Evolutionary conservation across 2,329 filamentous ascomycete genomes (phyloP), one percentile per base, ranked within the genome.

Genomic region (Orbilia ellipsospora): DNA sequence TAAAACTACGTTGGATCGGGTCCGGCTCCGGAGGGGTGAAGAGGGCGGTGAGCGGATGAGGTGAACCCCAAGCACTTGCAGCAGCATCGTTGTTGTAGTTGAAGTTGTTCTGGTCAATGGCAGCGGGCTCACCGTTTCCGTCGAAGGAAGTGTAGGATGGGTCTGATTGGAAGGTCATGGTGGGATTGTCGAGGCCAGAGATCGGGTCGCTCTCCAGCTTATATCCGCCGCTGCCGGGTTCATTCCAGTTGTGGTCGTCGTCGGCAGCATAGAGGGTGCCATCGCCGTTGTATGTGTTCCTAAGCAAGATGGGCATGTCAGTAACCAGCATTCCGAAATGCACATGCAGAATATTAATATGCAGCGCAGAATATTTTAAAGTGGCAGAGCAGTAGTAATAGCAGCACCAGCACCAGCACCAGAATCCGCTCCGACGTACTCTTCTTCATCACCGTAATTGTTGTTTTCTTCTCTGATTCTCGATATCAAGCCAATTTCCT

Each of bases 401-500:
- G n/a, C n/a, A n/a, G n/a, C n/a, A n/a, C n/a, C n/a, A n/a, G n/a
- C n/a, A n/a, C n/a, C 7, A 31, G 15, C 12, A 1, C 15, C 6
- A 57, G 28, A 23, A 36, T 2, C 26, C 48, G 48, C 16, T 5
- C 16, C 2, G 8, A 23, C 69, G 50, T 73, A 74, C 69, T 74
- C 69, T 16, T 75, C 52, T 16, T 75, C 70, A 23, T 23, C 31
- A 36, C 8, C 31, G 5, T 36, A 36, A 36, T 36, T 36, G 31
- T 36, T 36, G 8, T 7, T 36, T 10, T 36, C 31, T 5, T 75
- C 72, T 42, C 55, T 64, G 26, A 75, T 75, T 44, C 72, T 61
- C 0, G 72, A 75, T 36, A 75, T 75, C 12, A 75, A 51, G 13
- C 64, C 72, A 16, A 75, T 75, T 44, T 75, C 72, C 59, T 75